Evolutionary conservation across 2,329 filamentous ascomycete genomes (phyloP), one percentile per base, ranked within the genome.

Genomic region (Colletotrichum neosansevieriae): DNA sequence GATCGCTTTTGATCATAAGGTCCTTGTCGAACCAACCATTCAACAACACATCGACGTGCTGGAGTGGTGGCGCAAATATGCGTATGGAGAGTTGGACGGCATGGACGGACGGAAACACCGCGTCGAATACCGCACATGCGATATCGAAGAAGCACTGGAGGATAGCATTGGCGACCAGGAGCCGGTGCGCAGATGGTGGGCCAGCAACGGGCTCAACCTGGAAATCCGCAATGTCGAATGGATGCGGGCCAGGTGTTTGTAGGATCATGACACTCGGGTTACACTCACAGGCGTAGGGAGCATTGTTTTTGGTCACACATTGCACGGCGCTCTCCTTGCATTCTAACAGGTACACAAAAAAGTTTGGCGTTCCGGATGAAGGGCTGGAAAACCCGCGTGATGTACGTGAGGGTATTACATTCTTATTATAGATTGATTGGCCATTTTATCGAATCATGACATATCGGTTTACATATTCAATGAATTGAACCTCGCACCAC

Each of bases 51-150:
- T 94, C 3, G 85, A 89, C 40, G 94, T 97, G 21, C 82, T 98
- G 7, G 93, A 97, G 77, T 98, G 95, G 95, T 98, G 95, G 94
- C 92, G 92, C 75, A 85, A 85, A 60, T 92, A 90, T 73, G 86
- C 87, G 7, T 81, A 86, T 60, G 84, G 87, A 56, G 82, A 85
- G 74, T 80, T 87, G 36, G 82, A 82, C 1, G 85, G 82, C 45
- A 88, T 84, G 86, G 79, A 83, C 45, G 86, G 85, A 15, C 80
- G 84, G 36, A 82, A 82, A 70, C 85, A 94, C 73, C 86, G 88
- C 59, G 94, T 98, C 29, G 94, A 97, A 78, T 98, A 97, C 79
- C 94, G 95, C 78, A 97, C 94, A 1, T 97, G 94, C 78, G 94
- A 97, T 78, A 96, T 98, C 70, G 94, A 98, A 77, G 95, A 98